Conservation (phyloP, 2,329 filamentous ascomycete genomes). For the Xylariales sp. region DNA sequence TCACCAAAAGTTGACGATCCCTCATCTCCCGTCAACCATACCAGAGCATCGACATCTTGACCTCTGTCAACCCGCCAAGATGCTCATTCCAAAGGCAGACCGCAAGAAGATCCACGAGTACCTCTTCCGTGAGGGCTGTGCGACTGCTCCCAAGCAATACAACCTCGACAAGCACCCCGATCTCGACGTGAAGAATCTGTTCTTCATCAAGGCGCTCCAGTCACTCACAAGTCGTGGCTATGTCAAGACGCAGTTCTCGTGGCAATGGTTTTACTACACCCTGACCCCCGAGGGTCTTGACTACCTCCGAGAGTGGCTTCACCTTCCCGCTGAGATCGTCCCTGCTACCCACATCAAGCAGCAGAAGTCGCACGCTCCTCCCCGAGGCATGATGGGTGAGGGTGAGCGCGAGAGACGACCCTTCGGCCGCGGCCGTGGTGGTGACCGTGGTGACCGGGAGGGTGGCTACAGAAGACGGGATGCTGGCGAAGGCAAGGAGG, state of each 20-base stretch:
- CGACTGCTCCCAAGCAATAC: slow-evolving; percentile 99
- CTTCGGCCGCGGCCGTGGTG: slow-evolving; percentile 73
- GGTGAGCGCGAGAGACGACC: slow-evolving; percentile 75
- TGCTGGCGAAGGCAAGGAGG: slow-evolving; percentile 82
- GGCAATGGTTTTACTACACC: slow-evolving; percentile 99
- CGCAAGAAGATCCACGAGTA: slow-evolving; percentile 99
- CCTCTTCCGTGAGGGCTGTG: slow-evolving; percentile 90
- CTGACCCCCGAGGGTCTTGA: slow-evolving; percentile 99
- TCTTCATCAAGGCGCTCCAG: slow-evolving; percentile 97
- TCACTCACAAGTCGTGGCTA: slow-evolving; percentile 97
- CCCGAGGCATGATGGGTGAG: slow-evolving; percentile 97
- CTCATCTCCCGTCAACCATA: slow-evolving; percentile 32
- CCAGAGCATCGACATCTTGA: slow-evolving; percentile 50
- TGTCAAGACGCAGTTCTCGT: slow-evolving; percentile 99
- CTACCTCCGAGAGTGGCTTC: slow-evolving; percentile 99
- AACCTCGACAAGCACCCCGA: slow-evolving; percentile 96
- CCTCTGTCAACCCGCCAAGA: slow-evolving; percentile 55
- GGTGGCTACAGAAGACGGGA: slow-evolving; percentile 92
- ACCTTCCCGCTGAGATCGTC: slow-evolving; percentile 98
- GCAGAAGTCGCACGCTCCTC: slow-evolving; percentile 96
- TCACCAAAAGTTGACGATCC: too few relatives aligned
- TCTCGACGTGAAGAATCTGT: slow-evolving; percentile 99
- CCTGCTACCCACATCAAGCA: slow-evolving; percentile 99
- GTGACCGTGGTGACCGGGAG: slow-evolving; percentile 64
- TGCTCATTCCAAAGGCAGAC: slow-evolving; percentile 99